Evolutionary conservation across 164 flowering plant species (phyloP).

Genomic region (Aristolochia fimbriata): DNA sequence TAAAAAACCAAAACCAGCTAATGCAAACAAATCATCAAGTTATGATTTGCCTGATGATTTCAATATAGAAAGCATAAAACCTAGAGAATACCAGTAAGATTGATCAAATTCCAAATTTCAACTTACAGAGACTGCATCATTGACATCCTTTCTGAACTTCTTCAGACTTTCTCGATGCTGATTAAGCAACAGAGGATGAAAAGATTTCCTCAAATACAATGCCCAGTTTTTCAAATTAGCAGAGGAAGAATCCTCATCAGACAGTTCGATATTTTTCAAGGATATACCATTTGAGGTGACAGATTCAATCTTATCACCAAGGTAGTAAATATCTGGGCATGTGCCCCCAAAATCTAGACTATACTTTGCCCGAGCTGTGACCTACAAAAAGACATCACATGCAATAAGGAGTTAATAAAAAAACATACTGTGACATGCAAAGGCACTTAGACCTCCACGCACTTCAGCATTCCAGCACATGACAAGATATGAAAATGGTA

Average conservation of each 20-base stretch:
- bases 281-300: conserved; percentile 8
- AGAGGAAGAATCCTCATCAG: conserved; percentile 10
- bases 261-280: conserved; percentile 11
- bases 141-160: conserved; percentile 50
- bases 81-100: not conserved
- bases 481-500: not conserved
- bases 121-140: conserved; percentile 56
- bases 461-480: too few relatives aligned
- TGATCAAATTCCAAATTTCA: conserved; percentile 5
- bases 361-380: conserved; percentile 81
- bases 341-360: conserved; percentile 73
- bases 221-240: conserved; percentile 41
- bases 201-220: conserved; percentile 65
- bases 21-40: too few relatives aligned
- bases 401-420: conserved; percentile 6
- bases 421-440: not conserved
- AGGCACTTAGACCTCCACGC: not conserved
- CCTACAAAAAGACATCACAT: conserved; percentile 27
- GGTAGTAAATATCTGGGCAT: conserved; percentile 46
- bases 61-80: not conserved
- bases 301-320: conserved; percentile 17
- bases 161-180: conserved; percentile 43
- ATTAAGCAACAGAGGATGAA: conserved; percentile 78
- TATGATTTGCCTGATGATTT: not conserved
- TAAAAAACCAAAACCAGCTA: too few relatives aligned